A percentile compares a stretch with the other conserved stretches of the same genome.
Conservation (phyloP, 345 rosid genomes). For the Erodium maritimum region DNA sequence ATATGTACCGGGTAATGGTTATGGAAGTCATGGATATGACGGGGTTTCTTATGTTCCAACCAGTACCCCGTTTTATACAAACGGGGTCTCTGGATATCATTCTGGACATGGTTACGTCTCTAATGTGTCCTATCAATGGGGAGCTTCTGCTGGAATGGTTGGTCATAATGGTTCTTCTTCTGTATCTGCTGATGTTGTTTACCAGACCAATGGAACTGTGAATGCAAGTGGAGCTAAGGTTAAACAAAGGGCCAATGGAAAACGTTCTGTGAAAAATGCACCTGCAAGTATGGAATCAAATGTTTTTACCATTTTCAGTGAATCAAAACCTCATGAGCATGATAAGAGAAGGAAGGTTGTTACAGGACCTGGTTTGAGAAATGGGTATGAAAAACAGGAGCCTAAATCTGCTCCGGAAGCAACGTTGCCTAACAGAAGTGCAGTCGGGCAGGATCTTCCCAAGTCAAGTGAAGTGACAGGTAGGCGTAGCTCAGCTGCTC, state of each 20-base stretch:
- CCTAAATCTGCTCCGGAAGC: slow-evolving; percentile 30
- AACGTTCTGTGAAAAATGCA: slow-evolving; percentile 26
- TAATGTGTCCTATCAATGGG: slow-evolving; percentile 70
- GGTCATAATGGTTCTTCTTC: slow-evolving; percentile 46
- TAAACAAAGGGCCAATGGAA: slow-evolving; percentile 39
- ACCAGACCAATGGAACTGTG: slow-evolving; percentile 45
- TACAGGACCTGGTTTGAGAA: slow-evolving; percentile 30
- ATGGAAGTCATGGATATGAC: slow-evolving; percentile 53
- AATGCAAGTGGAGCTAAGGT: slow-evolving; percentile 27
- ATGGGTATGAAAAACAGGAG: slow-evolving; percentile 45
- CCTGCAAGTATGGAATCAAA: slow-evolving; percentile 17
- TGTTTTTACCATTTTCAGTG: slow-evolving; percentile 19
- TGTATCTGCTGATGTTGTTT: slow-evolving; percentile 33
- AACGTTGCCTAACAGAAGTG: slow-evolving; percentile 22
- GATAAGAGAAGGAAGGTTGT: slow-evolving; percentile 72
- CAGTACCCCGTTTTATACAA: slow-evolving; percentile 39
- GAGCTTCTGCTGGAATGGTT: slow-evolving; percentile 40
- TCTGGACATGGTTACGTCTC: slow-evolving; percentile 60
- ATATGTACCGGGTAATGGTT: slow-evolving; percentile 44
- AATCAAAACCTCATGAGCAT: slow-evolving; percentile 36
- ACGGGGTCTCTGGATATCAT: slow-evolving; percentile 55
- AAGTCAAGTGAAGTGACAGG: slow-evolving; percentile 28
- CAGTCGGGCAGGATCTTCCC: slow-evolving; percentile 35
- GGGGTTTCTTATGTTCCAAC: slow-evolving; percentile 61
- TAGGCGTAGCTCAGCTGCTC: slow-evolving; percentile 41